A percentile compares a stretch with the other conserved stretches of the same genome.
phyloP scores from a whole-genome alignment of 345 rosid species.

The Linum trigynum region DNA sequence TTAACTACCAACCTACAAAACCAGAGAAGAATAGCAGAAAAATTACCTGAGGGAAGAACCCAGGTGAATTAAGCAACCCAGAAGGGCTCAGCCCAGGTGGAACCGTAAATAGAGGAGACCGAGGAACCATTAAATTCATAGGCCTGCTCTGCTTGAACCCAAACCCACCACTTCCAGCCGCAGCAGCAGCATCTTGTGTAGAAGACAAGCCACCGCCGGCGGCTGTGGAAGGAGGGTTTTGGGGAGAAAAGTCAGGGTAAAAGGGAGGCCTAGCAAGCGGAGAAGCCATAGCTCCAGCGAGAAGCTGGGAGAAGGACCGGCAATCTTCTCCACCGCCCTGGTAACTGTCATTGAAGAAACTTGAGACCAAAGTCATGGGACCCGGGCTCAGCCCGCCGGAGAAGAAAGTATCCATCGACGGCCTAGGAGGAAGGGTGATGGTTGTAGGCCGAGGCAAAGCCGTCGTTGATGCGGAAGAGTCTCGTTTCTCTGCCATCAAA shows the following conservation, averaged over 20 bases:
- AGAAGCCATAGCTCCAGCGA: constrained; percentile 81
- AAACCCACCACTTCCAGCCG: constrained; percentile 19
- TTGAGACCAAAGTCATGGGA: constrained; percentile 77
- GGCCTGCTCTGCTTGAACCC: constrained; percentile 52
- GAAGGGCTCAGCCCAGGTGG: constrained; percentile 95
- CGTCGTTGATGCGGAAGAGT: constrained; percentile 4
- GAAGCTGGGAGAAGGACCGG: constrained; percentile 78
- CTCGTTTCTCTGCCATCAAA: constrained; percentile 47
- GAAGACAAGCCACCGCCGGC: background rate
- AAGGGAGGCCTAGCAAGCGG: constrained; percentile 32
- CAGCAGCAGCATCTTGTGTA: constrained; percentile 21
- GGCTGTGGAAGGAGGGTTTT: background rate
- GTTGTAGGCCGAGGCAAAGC: constrained; percentile 45
- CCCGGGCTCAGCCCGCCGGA: constrained; percentile 71
- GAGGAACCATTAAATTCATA: constrained; percentile 35
- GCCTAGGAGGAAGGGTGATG: constrained; percentile 60
- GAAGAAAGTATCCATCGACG: constrained; percentile 37
- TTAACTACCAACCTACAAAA: constrained; percentile 3
- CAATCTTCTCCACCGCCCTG: constrained; percentile 35
- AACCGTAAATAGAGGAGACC: constrained; percentile 54
- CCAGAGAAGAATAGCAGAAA: background rate
- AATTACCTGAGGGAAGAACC: constrained; percentile 63
- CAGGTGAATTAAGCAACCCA: constrained; percentile 73
- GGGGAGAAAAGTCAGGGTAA: constrained; percentile 8
- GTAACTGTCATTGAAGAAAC: constrained; percentile 57